phyloP scores from a whole-genome alignment of 179 eudicot genomes.

The Patellifolia procumbens region DNA sequence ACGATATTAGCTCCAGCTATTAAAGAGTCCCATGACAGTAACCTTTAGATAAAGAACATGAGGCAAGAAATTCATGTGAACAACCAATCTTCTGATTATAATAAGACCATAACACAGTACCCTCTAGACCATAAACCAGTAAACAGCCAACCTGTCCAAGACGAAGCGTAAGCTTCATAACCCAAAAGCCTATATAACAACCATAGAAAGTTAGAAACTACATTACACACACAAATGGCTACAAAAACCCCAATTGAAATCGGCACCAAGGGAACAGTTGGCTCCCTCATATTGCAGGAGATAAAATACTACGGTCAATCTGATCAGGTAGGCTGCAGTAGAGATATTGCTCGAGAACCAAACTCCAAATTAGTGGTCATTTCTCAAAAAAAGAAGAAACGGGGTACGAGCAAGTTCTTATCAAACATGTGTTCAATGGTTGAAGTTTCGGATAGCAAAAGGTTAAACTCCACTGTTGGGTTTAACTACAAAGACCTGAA shows the following conservation, averaged over 20 bases:
- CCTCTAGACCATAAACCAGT: slow-evolving; percentile 5
- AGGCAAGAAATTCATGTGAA: slow-evolving; percentile 13
- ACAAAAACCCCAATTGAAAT: slow-evolving; percentile 44
- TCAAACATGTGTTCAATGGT: slow-evolving; percentile 61
- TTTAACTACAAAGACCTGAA: slow-evolving; percentile 42
- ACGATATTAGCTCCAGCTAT: slow-evolving; percentile 11
- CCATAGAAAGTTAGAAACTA: too few species aligned
- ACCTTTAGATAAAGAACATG: slow-evolving; percentile 9
- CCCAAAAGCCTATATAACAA: not conserved
- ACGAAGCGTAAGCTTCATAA: not conserved
- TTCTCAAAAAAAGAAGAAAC: slow-evolving; percentile 41
- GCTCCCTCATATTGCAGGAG: slow-evolving; percentile 56
- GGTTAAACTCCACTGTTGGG: slow-evolving; percentile 24
- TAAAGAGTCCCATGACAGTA: slow-evolving; percentile 10
- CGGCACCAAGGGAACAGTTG: slow-evolving; percentile 62
- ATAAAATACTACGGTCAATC: slow-evolving; percentile 47
- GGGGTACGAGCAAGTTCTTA: slow-evolving; percentile 43
- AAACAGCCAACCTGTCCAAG: slow-evolving; percentile 14
- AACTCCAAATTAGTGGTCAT: slow-evolving; percentile 24
- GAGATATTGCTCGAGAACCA: slow-evolving; percentile 27
- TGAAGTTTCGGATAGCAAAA: slow-evolving; percentile 44
- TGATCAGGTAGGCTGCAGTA: slow-evolving; percentile 32
- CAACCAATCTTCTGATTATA: slow-evolving; percentile 7
- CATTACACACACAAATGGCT: slow-evolving; percentile 20
- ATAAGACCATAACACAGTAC: not conserved